Conservation (phyloP, 768 basidiomycete genomes). For the Suillus subalutaceus region DNA sequence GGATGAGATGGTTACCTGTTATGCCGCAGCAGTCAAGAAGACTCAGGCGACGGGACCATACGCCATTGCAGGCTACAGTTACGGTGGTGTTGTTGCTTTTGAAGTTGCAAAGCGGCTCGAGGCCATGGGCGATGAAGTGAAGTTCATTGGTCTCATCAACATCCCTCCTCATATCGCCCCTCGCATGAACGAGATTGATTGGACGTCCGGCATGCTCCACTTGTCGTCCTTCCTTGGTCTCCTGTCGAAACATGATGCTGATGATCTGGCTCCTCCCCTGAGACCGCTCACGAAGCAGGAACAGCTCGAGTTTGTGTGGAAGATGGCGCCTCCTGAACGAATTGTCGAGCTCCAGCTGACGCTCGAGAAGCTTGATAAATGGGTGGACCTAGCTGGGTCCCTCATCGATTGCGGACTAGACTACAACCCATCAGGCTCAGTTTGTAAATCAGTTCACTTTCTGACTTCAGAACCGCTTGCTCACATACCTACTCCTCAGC, state of each 20-base stretch:
- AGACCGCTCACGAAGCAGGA: constrained; percentile 23
- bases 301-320: constrained; percentile 29
- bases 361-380: constrained; percentile 26
- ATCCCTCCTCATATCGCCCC: constrained; percentile 40
- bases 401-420: constrained; percentile 31
- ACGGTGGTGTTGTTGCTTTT: constrained; percentile 41
- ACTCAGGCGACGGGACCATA: constrained; percentile 36
- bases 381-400: constrained; percentile 32
- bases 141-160: constrained; percentile 39
- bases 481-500: constrained; percentile 18
- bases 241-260: constrained; percentile 26
- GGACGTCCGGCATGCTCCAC: constrained; percentile 43
- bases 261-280: constrained; percentile 23
- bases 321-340: constrained; percentile 31
- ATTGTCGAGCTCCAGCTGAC: constrained; percentile 32
- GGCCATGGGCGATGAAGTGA: constrained; percentile 29
- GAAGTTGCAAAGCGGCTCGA: constrained; percentile 38
- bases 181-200: constrained; percentile 44
- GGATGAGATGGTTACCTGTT: constrained; percentile 36
- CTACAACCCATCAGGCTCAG: constrained; percentile 28
- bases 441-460: constrained; percentile 22
- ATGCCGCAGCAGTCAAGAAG: constrained; percentile 33
- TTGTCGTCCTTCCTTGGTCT: constrained; percentile 44
- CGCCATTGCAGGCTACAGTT: constrained; percentile 41
- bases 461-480: not conserved